These are phyloP conservation scores for Euptelea pleiosperma DNA, from an alignment of 164 flowering plant species.

Conservation along the genomic window DNA sequence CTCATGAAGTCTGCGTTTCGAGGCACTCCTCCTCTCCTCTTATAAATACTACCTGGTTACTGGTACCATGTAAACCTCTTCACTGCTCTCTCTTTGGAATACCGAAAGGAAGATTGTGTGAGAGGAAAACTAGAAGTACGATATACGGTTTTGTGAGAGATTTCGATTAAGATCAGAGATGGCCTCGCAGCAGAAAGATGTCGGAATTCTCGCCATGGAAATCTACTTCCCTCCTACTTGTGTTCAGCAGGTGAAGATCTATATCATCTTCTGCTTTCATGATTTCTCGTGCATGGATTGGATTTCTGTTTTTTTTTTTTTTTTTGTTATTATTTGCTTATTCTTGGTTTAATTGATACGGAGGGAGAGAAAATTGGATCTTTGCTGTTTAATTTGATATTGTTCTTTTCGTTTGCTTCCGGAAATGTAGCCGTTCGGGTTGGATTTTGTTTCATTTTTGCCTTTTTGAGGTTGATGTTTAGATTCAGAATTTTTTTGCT, in stretches of 20 bases:
- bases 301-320: background rate
- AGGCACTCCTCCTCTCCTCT: too few relatives aligned
- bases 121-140: too few relatives aligned
- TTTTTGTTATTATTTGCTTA: too few relatives aligned
- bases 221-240: slow-evolving; percentile 87
- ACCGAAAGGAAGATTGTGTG: too few relatives aligned
- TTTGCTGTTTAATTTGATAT: background rate
- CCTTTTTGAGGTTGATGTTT: background rate
- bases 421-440: background rate
- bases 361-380: background rate
- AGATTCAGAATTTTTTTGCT: too few relatives aligned
- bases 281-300: too few relatives aligned
- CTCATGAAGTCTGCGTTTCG: too few relatives aligned
- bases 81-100: too few relatives aligned
- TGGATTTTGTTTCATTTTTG: background rate
- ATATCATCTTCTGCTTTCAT: slow-evolving; percentile 13
- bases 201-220: slow-evolving; percentile 81
- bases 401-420: slow-evolving; percentile 3
- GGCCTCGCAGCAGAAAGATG: slow-evolving; percentile 55
- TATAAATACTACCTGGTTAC: too few relatives aligned
- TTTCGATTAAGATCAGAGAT: too few relatives aligned
- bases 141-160: too few relatives aligned
- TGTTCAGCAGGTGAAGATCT: slow-evolving; percentile 59
- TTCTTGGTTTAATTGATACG: background rate
- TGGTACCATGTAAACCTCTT: too few relatives aligned